Evolutionary conservation across 148 eudicot genomes (phyloP).

Genomic region (Arbutus unedo): DNA sequence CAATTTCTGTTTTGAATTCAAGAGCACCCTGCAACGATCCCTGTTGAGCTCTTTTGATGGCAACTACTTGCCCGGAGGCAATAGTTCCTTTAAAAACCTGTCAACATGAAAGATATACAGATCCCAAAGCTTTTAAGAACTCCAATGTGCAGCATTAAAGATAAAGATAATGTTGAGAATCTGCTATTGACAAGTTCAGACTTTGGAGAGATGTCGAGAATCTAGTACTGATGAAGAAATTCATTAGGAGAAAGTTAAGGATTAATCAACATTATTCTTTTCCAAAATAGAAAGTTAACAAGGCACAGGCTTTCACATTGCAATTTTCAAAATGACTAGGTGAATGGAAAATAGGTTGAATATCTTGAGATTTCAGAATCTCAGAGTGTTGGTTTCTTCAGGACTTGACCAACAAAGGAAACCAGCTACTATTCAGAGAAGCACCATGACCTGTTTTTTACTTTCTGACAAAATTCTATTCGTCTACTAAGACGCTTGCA

Average conservation of each 20-base stretch:
- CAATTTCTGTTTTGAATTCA: conserved; percentile 55
- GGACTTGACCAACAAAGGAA: not conserved
- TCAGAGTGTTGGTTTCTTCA: not conserved
- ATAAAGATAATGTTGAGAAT: not conserved
- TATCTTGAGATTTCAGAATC: not conserved
- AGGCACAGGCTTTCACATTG: not conserved
- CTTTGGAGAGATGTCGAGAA: not conserved
- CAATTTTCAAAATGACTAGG: not conserved
- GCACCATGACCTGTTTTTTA: not conserved
- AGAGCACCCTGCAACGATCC: conserved; percentile 50
- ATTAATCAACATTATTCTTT: not conserved
- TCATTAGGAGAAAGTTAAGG: not conserved
- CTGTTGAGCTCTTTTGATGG: conserved; percentile 51
- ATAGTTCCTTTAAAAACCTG: conserved; percentile 49
- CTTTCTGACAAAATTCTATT: not conserved
- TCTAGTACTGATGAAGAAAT: not conserved
- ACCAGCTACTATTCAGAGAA: not conserved
- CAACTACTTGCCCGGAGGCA: conserved; percentile 34
- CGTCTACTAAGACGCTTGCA: not conserved
- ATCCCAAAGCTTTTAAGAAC: not conserved
- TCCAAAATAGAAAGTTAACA: not conserved
- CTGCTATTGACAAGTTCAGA: not conserved
- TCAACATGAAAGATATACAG: not conserved
- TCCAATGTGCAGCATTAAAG: not conserved
- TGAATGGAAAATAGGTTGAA: not conserved